Base-by-base conservation (phyloP, 768 basidiomycete species). In the Leccinum olivaceopallidum region DNA sequence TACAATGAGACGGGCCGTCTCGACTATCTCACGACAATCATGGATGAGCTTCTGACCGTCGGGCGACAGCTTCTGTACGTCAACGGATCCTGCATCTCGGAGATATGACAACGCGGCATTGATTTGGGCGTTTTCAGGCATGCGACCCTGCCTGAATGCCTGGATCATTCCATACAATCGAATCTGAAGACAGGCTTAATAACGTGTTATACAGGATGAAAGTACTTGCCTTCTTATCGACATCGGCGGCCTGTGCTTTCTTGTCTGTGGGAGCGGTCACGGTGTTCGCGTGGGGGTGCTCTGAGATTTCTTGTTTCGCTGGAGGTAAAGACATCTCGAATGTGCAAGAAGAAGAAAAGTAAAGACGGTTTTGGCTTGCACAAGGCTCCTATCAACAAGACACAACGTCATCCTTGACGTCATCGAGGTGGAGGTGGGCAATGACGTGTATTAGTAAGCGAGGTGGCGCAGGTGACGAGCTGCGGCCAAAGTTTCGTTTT, bases 61-160 rank as follows among this genome's bases (percentile, higher is more conserved):
- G 0, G 81, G 78, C 0, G 92, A 94, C 53, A 98, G 83, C 72
- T 88, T 79, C 57, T 78, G 69, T 60, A 83, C 67, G 57, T 88
- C 80, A 48, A 94, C 81, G 13, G 88, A 86, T 9, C 85, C 80
- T 58, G 82, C 75, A 34, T 80, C 72, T 62, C 84, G 76, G 48
- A 90, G 81, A 71, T 94, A 94, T 56, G 77, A 73, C 59, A 97
- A 80, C 2, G 87, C 82, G 20, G 80, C 67, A 76, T 92, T 87
- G 65, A 95, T 89, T 74, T 97, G 94, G 12, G 73, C 67, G 76
- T 95, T 95, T 58, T 88, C 80, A 8, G 93, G 94, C 70, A 91
- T 78, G 59, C 87, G 86, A 24, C 90, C 92, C 55, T 86, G 79
- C 52, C 90, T 83, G 70, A 97, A 85, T 0, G 94, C 94, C 65